Evolutionary conservation across 2,329 filamentous ascomycete genomes (phyloP).

Genomic region (Cercospora brassicicola): DNA sequence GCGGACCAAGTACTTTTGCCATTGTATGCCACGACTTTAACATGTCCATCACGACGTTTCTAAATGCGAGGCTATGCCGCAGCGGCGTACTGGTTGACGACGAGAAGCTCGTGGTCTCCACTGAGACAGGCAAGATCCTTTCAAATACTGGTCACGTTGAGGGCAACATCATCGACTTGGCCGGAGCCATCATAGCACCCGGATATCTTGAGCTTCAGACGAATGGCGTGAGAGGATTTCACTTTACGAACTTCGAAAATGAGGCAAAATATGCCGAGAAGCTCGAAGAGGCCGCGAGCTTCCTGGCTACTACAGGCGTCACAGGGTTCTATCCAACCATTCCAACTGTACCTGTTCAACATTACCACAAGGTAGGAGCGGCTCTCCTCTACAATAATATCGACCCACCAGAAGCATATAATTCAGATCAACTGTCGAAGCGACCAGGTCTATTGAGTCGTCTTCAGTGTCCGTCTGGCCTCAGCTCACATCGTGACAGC

Average conservation of each 20-base stretch:
- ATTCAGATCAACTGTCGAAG: neutral
- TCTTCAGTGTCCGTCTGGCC: neutral
- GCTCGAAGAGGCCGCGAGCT: constrained; percentile 49
- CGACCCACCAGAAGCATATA: neutral
- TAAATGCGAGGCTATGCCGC: constrained; percentile 3
- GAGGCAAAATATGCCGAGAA: constrained; percentile 45
- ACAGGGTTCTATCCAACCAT: constrained; percentile 58
- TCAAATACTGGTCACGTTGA: neutral
- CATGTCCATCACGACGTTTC: neutral
- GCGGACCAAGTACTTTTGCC: neutral
- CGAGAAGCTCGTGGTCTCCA: neutral
- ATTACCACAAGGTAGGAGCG: constrained; percentile 45
- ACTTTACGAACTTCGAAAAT: constrained; percentile 54
- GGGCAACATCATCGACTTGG: constrained; percentile 13
- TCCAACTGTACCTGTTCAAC: constrained; percentile 50
- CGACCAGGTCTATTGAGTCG: neutral
- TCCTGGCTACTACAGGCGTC: constrained; percentile 54
- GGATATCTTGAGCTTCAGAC: constrained; percentile 59
- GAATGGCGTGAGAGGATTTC: constrained; percentile 56
- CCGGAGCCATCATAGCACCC: constrained; percentile 36
- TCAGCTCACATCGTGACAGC: constrained; percentile 33
- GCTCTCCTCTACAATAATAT: neutral
- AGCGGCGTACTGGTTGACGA: neutral
- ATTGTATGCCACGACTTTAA: neutral
- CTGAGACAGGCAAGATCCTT: constrained; percentile 1